Conservation (phyloP, 2,329 filamentous ascomycete genomes). For the Sphaerostilbella broomeana region DNA sequence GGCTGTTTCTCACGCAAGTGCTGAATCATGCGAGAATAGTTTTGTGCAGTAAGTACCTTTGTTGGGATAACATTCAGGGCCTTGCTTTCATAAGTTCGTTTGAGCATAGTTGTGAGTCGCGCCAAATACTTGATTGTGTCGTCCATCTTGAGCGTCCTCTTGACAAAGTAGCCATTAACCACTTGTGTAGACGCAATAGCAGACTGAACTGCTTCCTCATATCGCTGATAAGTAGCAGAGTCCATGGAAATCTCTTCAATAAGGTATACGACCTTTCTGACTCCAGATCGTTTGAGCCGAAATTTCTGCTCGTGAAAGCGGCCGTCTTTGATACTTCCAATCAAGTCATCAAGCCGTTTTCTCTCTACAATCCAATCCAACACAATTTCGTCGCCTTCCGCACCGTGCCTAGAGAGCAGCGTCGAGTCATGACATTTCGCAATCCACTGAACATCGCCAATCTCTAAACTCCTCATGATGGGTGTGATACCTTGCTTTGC, state of each 20-base stretch:
- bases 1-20: slow-evolving; percentile 50
- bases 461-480: slow-evolving; percentile 60
- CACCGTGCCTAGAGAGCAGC: slow-evolving; percentile 49
- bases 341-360: slow-evolving; percentile 72
- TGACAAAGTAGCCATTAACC: slow-evolving; percentile 72
- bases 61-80: slow-evolving; percentile 60
- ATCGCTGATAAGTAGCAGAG: slow-evolving; percentile 44
- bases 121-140: slow-evolving; percentile 72
- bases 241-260: slow-evolving; percentile 66
- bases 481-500: slow-evolving; percentile 58
- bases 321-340: slow-evolving; percentile 75
- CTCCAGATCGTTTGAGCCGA: slow-evolving; percentile 62
- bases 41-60: slow-evolving; percentile 51
- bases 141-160: slow-evolving; percentile 67
- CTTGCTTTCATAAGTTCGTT: slow-evolving; percentile 54
- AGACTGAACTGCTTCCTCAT: slow-evolving; percentile 62
- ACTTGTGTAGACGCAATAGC: slow-evolving; percentile 73
- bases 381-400: slow-evolving; percentile 62
- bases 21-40: slow-evolving; percentile 59
- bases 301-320: slow-evolving; percentile 83
- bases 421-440: slow-evolving; percentile 60
- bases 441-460: slow-evolving; percentile 75
- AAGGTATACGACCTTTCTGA: slow-evolving; percentile 72
- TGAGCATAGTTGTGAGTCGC: slow-evolving; percentile 62
- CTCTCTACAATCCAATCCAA: slow-evolving; percentile 77